These are phyloP conservation scores for Daldinia childiae DNA, from an alignment of 495 filamentous ascomycete genomes.

Conservation along the genomic window DNA sequence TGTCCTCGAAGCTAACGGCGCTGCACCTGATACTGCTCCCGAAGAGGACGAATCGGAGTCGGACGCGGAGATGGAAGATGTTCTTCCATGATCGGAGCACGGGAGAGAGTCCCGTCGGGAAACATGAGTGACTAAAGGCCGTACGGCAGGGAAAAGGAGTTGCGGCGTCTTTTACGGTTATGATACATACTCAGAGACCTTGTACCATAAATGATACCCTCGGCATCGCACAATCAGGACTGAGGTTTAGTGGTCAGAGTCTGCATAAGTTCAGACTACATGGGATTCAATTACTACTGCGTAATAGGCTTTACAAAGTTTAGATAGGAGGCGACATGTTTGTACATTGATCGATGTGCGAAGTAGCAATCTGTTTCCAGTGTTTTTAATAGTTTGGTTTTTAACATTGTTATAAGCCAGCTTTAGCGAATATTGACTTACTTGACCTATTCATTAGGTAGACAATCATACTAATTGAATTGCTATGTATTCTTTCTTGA, in stretches of 20 bases:
- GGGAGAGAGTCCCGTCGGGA: background rate
- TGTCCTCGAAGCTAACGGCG: slow-evolving; percentile 54
- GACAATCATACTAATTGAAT: background rate
- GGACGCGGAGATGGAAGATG: slow-evolving; percentile 81
- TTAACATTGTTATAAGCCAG: background rate
- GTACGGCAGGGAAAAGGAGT: slow-evolving; percentile 29
- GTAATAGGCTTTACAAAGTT: background rate
- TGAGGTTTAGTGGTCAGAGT: slow-evolving; percentile 19
- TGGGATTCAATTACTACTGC: background rate
- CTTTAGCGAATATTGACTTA: background rate
- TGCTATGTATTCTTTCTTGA: background rate
- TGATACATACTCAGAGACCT: slow-evolving; percentile 9
- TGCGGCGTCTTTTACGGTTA: slow-evolving; percentile 21
- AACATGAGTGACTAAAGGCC: background rate
- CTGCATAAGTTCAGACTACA: slow-evolving; percentile 5
- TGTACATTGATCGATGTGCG: background rate
- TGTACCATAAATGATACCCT: slow-evolving; percentile 44
- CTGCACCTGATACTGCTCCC: slow-evolving; percentile 62
- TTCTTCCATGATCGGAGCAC: slow-evolving; percentile 47
- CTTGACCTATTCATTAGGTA: background rate
- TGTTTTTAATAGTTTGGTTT: background rate
- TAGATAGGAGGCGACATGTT: background rate
- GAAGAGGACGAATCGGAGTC: slow-evolving; percentile 69
- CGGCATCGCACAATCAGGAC: slow-evolving; percentile 30
- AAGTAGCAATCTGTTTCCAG: background rate